Percentiles rank a stretch among this genome's conserved stretches.
Evolutionary conservation across 2,329 filamentous ascomycete genomes (phyloP).

Genomic region (Parasarocladium wereldwijsianum): DNA sequence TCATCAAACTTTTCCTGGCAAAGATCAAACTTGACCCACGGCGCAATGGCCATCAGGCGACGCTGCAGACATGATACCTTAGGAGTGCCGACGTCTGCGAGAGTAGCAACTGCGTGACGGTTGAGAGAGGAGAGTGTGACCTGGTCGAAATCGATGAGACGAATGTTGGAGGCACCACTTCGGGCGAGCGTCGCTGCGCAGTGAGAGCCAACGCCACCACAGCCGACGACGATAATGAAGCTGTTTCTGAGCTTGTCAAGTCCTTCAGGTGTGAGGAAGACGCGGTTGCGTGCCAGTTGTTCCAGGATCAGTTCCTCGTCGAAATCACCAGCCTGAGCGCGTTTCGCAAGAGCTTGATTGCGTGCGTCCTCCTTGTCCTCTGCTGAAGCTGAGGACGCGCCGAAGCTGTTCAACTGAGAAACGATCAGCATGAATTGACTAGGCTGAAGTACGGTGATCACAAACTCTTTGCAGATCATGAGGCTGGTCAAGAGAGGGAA

Average conservation of each 20-base stretch:
- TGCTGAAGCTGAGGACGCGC: slow-evolving; percentile 31
- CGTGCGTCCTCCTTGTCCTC: slow-evolving; percentile 46
- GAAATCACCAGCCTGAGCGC: slow-evolving; percentile 48
- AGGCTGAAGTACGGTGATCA: not conserved
- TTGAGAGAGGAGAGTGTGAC: slow-evolving; percentile 90
- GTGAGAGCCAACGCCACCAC: slow-evolving; percentile 90
- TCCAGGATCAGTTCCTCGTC: slow-evolving; percentile 78
- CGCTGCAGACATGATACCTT: slow-evolving; percentile 79
- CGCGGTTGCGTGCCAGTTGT: slow-evolving; percentile 82
- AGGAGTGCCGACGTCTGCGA: slow-evolving; percentile 82
- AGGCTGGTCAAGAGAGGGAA: slow-evolving; percentile 22
- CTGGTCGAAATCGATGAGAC: slow-evolving; percentile 94
- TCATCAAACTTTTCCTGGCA: slow-evolving; percentile 71
- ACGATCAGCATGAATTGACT: slow-evolving; percentile 11
- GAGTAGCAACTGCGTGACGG: slow-evolving; percentile 85
- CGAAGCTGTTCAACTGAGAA: slow-evolving; percentile 44
- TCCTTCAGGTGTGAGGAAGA: slow-evolving; percentile 75
- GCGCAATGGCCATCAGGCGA: slow-evolving; percentile 70
- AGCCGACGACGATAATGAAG: slow-evolving; percentile 82
- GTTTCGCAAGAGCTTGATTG: slow-evolving; percentile 40
- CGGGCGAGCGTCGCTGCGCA: slow-evolving; percentile 73
- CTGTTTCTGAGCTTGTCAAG: slow-evolving; percentile 64
- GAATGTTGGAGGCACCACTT: slow-evolving; percentile 75
- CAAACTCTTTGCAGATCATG: slow-evolving; percentile 6
- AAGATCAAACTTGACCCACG: slow-evolving; percentile 85